Evolutionary conservation across 75 land plant genomes (phyloP), one percentile per base, ranked within the genome.

Genomic region (Cunninghamia lanceolata): DNA sequence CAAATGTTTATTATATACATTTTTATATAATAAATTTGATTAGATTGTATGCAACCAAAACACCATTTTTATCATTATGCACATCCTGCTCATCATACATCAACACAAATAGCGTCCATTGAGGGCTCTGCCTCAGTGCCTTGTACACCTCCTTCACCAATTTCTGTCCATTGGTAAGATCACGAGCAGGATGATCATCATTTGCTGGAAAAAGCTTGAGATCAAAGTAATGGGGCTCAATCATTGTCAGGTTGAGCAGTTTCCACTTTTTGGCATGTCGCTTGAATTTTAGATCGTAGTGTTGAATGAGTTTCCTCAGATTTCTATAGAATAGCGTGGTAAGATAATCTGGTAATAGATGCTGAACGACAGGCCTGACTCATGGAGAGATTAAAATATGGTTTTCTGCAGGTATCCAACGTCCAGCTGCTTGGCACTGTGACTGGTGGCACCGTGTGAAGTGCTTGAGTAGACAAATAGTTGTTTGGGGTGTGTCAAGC

Each of bases 41-140:
- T n/a, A n/a, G n/a, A n/a, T n/a, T n/a, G n/a, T n/a, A n/a, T n/a
- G n/a, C n/a, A n/a, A n/a, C n/a, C n/a, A n/a, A n/a, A n/a, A n/a
- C n/a, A n/a, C n/a, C n/a, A n/a, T n/a, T n/a, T n/a, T n/a, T n/a
- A n/a, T n/a, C n/a, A n/a, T n/a, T n/a, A n/a, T n/a, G n/a, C n/a
- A n/a, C n/a, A n/a, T n/a, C n/a, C n/a, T 97, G 99, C 86, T 97
- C 99, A 56, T 97, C 99, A 71, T 97, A 97, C 15, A 95, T 93
- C 81, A 97, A 85, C 14, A 97, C 40, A 10, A 97, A 78, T 87
- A 97, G 79, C 14, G 92, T 93, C 99, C 99, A 97, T 91, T 97
- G 99, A 1, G 99, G 99, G 75, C 97, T 93, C 1, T 96, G 78
- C 32, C 99, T 86, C 68, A 97, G 87, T 9, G 95, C 87, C 89